Evolutionary conservation across 805 yeast genomes (phyloP), one percentile per base, ranked within the genome.

Genomic region (Hyphopichia homilentoma): DNA sequence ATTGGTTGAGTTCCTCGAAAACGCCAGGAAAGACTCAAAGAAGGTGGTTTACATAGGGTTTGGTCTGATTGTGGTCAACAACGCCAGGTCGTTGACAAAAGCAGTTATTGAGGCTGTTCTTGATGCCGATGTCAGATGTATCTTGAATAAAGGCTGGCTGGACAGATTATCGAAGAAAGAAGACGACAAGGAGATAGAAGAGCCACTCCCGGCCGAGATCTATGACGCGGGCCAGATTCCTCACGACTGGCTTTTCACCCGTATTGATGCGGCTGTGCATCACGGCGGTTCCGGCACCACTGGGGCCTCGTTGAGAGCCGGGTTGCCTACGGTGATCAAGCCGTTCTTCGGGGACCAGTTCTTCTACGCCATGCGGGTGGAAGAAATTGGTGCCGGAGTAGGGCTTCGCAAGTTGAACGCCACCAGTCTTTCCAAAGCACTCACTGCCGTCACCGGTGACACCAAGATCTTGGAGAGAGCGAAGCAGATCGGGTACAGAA

Each of bases 201-300:
- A 67, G 15, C 67, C 57, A 16, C 59, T 86, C 9, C 96, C 96
- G 1, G 61, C 65, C 0, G 79, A 78, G 44, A 73, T 90, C 2
- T 84, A 62, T 50, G 78, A 77, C 41, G 64, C 85, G 5, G 93
- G 93, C 2, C 52, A 80, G 7, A 68, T 85, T 9, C 96, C 96
- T 0, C 97, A 90, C 53, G 96, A 88, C 52, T 90, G 97, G 97
- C 62, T 90, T 22, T 90, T 90, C 58, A 83, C 90, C 0, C 78
- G 76, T 39, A 66, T 90, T 27, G 96, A 90, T 59, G 96, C 90
- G 0, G 95, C 95, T 0, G 96, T 90, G 4, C 97, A 90, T 53
- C 97, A 90, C 54, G 97, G 97, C 24, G 97, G 97, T 0, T 82
- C 95, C 0, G 97, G 97, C 2, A 86, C 97, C 0, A 90, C 97